These are phyloP conservation scores for Leccinum subrobustum DNA, from an alignment of 1,284 basidiomycete genomes.

Conservation along the genomic window DNA sequence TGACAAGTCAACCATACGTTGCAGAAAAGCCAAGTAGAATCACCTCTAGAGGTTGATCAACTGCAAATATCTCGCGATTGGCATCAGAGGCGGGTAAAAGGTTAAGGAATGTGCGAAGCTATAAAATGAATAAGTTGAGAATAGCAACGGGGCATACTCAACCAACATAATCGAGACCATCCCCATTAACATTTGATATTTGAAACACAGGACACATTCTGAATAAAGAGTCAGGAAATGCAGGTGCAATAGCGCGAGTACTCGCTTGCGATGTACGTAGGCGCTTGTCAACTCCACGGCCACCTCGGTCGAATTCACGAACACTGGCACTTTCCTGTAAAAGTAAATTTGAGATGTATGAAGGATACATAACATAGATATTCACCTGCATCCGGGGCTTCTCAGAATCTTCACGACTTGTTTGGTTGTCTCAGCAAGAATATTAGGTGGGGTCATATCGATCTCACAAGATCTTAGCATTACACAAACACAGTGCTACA, in stretches of 20 bases:
- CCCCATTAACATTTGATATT: constrained; percentile 93
- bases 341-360: constrained; percentile 1
- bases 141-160: not conserved
- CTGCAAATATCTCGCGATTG: constrained; percentile 76
- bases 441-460: constrained; percentile 96
- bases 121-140: constrained; percentile 11
- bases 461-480: constrained; percentile 46
- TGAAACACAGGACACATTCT: constrained; percentile 93
- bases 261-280: constrained; percentile 44
- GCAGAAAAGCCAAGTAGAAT: constrained; percentile 3
- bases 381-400: constrained; percentile 88
- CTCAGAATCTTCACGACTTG: constrained; percentile 93
- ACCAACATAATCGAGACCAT: constrained; percentile 77
- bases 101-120: constrained; percentile 85
- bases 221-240: constrained; percentile 13
- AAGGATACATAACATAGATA: constrained; percentile 2
- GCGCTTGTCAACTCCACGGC: constrained; percentile 76
- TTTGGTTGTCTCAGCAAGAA: constrained; percentile 86
- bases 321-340: constrained; percentile 71
- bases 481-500: not conserved
- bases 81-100: constrained; percentile 82
- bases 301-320: constrained; percentile 71
- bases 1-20: constrained; percentile 6
- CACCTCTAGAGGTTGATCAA: constrained; percentile 89
- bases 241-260: not conserved